Percentiles rank a stretch among this genome's conserved stretches.
Evolutionary conservation across 2,329 filamentous ascomycete species (phyloP).

Genomic region (Hortaea werneckii): DNA sequence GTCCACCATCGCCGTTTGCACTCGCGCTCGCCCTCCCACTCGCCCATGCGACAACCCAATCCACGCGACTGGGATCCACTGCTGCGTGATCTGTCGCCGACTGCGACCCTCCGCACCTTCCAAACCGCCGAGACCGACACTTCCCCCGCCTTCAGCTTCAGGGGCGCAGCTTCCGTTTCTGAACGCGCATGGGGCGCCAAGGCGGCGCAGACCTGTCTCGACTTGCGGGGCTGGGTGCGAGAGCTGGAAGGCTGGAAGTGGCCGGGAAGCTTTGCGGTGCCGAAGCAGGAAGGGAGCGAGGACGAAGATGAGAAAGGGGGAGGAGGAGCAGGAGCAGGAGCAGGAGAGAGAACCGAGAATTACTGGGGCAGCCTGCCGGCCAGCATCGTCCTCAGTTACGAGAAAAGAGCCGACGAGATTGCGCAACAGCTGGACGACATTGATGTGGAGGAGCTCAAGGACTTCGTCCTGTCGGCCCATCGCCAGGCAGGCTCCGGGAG

Average conservation of each 20-base stretch:
- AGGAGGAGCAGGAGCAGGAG: background rate
- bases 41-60: conserved; percentile 14
- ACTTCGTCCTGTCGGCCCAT: conserved; percentile 73
- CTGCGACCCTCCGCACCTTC: conserved; percentile 51
- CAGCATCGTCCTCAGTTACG: conserved; percentile 55
- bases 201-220: conserved; percentile 59
- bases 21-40: conserved; percentile 20
- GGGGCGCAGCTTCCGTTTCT: conserved; percentile 47
- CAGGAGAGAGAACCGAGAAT: conserved; percentile 17
- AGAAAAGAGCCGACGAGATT: conserved; percentile 65
- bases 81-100: conserved; percentile 51
- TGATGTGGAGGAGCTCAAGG: conserved; percentile 79
- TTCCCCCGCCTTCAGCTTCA: conserved; percentile 43
- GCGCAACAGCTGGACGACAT: conserved; percentile 56
- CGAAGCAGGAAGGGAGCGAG: conserved; percentile 19
- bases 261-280: conserved; percentile 40
- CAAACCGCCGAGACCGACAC: conserved; percentile 34
- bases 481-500: conserved; percentile 43
- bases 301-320: background rate
- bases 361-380: conserved; percentile 65
- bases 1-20: conserved; percentile 7
- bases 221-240: conserved; percentile 63
- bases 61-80: conserved; percentile 31
- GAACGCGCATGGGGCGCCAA: conserved; percentile 64
- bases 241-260: conserved; percentile 57